Conservation (phyloP, 768 basidiomycete genomes). For the Filobasidium floriforme region DNA sequence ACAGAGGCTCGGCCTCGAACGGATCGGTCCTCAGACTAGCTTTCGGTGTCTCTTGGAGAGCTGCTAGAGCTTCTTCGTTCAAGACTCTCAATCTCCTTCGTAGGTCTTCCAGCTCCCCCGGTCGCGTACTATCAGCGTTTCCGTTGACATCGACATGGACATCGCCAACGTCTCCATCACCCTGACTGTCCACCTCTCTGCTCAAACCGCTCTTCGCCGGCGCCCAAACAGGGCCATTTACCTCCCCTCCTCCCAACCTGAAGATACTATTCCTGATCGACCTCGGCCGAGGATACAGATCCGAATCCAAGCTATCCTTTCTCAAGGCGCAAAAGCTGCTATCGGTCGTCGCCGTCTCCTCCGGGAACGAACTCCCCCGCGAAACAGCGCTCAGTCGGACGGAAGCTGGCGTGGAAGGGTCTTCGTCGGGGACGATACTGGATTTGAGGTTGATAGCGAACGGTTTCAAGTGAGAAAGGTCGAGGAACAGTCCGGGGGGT, state of each 20-base stretch:
- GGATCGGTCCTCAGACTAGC: background rate
- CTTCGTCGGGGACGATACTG: background rate
- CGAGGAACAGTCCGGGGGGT: background rate
- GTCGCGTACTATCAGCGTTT: no score
- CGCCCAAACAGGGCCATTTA: background rate
- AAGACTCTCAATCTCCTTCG: background rate
- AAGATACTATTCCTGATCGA: background rate
- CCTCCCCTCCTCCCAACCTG: background rate
- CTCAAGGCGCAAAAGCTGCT: conserved; percentile 1
- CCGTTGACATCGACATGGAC: no score
- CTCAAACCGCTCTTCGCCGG: background rate
- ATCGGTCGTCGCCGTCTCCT: background rate
- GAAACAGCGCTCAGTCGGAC: background rate
- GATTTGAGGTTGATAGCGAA: background rate
- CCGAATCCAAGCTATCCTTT: background rate
- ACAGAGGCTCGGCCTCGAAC: background rate
- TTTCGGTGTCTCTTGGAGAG: background rate
- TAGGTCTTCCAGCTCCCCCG: no score
- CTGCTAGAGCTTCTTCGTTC: background rate
- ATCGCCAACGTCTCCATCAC: background rate
- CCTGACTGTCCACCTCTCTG: background rate
- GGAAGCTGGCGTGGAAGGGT: background rate
- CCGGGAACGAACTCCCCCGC: background rate
- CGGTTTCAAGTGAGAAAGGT: background rate
- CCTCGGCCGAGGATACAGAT: background rate